A percentile compares a stretch with the other conserved stretches of the same genome.
Evolutionary conservation across 2,329 filamentous ascomycete species (phyloP).

Genomic region (Penicillium sp.): DNA sequence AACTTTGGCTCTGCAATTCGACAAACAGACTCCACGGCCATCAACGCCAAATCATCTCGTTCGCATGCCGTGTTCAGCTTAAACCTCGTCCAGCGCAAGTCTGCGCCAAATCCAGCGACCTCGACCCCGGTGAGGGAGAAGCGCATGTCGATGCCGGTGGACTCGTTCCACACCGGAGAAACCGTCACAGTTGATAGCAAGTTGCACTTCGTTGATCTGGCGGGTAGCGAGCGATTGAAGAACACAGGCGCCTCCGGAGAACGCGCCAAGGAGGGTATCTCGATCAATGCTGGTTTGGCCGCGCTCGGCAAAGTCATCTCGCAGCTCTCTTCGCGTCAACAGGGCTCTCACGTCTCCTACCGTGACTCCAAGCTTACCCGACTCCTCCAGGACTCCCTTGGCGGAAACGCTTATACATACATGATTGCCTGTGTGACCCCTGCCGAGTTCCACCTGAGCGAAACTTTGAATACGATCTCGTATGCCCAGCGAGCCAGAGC

Average conservation of each 20-base stretch:
- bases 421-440: conserved; percentile 99
- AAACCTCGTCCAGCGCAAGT: conserved; percentile 79
- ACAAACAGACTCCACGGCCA: conserved; percentile 93
- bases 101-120: conserved; percentile 39
- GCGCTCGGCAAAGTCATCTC: conserved; percentile 97
- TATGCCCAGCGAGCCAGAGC: conserved; percentile 94
- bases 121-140: conserved; percentile 66
- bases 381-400: conserved; percentile 90
- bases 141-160: conserved; percentile 79
- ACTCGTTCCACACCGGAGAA: conserved; percentile 65
- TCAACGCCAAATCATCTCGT: conserved; percentile 95
- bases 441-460: conserved; percentile 93
- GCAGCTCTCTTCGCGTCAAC: conserved; percentile 83
- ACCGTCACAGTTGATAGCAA: conserved; percentile 94
- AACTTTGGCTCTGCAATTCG: conserved; percentile 92
- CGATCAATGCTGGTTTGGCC: conserved; percentile 93
- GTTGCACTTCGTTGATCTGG: conserved; percentile 95
- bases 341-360: conserved; percentile 91
- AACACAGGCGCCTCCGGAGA: conserved; percentile 96
- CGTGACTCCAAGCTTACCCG: conserved; percentile 96
- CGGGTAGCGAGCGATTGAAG: conserved; percentile 92
- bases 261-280: conserved; percentile 91
- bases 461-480: conserved; percentile 95
- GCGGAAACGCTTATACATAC: conserved; percentile 96
- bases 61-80: conserved; percentile 97